phyloP scores from a whole-genome alignment of 805 yeast genomes.

The Yarrowia bubula region DNA sequence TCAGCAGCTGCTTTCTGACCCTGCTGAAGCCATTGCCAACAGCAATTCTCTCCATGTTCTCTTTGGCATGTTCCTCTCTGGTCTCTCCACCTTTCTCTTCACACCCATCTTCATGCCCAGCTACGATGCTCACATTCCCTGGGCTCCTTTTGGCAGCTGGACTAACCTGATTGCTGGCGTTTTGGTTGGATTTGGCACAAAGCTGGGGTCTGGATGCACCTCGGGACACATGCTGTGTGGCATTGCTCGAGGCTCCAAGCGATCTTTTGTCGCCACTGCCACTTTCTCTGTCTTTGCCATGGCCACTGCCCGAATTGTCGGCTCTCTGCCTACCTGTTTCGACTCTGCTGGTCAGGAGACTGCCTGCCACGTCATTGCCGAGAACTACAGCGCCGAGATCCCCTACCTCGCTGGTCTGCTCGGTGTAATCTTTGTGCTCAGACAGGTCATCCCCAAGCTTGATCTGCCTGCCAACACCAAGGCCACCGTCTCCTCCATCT shows the following conservation, averaged over 20 bases:
- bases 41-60: slow-evolving; percentile 36
- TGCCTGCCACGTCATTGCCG: slow-evolving; percentile 28
- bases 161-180: slow-evolving; percentile 41
- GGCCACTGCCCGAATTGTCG: slow-evolving; percentile 28
- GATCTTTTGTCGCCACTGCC: slow-evolving; percentile 49
- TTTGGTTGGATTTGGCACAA: slow-evolving; percentile 50
- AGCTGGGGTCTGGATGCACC: slow-evolving; percentile 51
- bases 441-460: slow-evolving; percentile 28
- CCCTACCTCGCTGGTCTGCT: slow-evolving; percentile 29
- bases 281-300: slow-evolving; percentile 44
- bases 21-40: slow-evolving; percentile 33
- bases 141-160: slow-evolving; percentile 27
- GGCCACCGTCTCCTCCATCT: slow-evolving; percentile 31
- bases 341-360: slow-evolving; percentile 21
- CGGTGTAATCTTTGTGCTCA: slow-evolving; percentile 26
- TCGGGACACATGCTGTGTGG: slow-evolving; percentile 57
- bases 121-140: slow-evolving; percentile 24
- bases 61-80: slow-evolving; percentile 40
- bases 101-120: slow-evolving; percentile 40
- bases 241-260: slow-evolving; percentile 45
- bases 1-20: slow-evolving; percentile 36
- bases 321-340: slow-evolving; percentile 30
- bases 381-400: slow-evolving; percentile 25
- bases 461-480: background rate
- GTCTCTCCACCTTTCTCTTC: slow-evolving; percentile 34